phyloP scores from a whole-genome alignment of 768 basidiomycete species.

The Fistulinella prunicolor region DNA sequence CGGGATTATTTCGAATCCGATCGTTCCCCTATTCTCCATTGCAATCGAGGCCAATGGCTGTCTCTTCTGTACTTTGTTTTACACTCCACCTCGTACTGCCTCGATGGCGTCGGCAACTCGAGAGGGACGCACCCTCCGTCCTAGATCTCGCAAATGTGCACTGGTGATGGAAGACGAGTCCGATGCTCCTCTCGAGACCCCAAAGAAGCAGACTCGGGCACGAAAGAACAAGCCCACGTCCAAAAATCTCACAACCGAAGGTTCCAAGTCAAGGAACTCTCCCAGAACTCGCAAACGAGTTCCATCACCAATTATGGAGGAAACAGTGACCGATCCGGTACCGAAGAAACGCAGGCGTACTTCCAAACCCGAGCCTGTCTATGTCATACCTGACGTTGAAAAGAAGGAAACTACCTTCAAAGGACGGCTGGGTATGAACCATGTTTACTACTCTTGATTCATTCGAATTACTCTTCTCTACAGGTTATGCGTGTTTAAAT shows the following conservation, averaged over 20 bases:
- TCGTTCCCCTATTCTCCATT: slow-evolving; percentile 13
- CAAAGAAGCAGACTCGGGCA: too few species aligned
- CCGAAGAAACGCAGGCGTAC: slow-evolving; percentile 30
- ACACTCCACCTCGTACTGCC: too few species aligned
- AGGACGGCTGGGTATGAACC: slow-evolving; percentile 52
- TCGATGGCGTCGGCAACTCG: slow-evolving; percentile 2
- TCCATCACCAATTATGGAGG: slow-evolving; percentile 13
- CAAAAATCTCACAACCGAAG: background rate
- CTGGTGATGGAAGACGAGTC: too few species aligned
- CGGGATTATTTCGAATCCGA: background rate
- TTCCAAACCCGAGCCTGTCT: slow-evolving; percentile 48
- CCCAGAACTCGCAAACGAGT: slow-evolving; percentile 4
- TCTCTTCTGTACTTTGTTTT: too few species aligned
- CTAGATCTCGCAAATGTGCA: background rate
- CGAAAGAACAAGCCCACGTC: too few species aligned
- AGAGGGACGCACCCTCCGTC: background rate
- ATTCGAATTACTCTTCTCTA: slow-evolving; percentile 3
- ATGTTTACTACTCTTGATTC: background rate
- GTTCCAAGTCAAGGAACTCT: background rate
- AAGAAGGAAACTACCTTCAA: slow-evolving; percentile 64
- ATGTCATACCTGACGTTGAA: slow-evolving; percentile 71
- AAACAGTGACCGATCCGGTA: slow-evolving; percentile 1
- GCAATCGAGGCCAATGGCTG: background rate
- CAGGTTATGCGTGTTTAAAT: slow-evolving; percentile 82
- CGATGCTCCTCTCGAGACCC: too few species aligned